A percentile compares a stretch with the other conserved stretches of the same genome.
Conservation (phyloP, 176 grass and related monocot species). For the Bolboschoenus planiculmis region DNA sequence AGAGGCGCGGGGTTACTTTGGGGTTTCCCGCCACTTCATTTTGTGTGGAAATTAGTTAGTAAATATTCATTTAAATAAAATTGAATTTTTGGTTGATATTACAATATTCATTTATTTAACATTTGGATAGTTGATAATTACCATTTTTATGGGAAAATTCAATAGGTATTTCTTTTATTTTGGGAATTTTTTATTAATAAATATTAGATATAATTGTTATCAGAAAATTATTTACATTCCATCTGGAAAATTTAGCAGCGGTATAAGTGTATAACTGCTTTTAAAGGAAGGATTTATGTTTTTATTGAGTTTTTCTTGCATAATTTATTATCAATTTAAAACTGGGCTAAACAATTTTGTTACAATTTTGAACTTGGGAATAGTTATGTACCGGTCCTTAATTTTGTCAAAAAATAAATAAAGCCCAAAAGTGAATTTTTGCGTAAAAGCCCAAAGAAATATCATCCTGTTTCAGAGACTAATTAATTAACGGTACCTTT, state of each 20-base stretch:
- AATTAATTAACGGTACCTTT: no score
- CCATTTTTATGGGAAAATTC: background rate
- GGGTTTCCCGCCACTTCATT: constrained; percentile 32
- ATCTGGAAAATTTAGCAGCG: background rate
- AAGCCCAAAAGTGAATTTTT: background rate
- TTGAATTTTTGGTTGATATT: background rate
- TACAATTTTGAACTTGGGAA: background rate
- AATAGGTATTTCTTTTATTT: background rate
- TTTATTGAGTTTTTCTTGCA: background rate
- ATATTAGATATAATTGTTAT: background rate
- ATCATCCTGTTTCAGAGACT: background rate
- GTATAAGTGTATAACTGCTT: background rate
- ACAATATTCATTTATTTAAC: background rate
- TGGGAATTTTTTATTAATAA: background rate
- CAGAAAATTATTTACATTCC: background rate
- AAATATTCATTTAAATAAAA: background rate
- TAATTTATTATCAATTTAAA: background rate
- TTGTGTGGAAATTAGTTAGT: background rate
- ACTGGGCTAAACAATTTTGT: background rate
- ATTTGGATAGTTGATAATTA: no score
- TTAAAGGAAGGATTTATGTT: background rate
- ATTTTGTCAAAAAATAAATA: background rate
- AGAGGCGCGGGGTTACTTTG: background rate
- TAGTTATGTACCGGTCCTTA: background rate
- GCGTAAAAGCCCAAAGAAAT: background rate